Evolutionary conservation across 2,329 filamentous ascomycete species (phyloP).

Genomic region (Fusarium chuoi): DNA sequence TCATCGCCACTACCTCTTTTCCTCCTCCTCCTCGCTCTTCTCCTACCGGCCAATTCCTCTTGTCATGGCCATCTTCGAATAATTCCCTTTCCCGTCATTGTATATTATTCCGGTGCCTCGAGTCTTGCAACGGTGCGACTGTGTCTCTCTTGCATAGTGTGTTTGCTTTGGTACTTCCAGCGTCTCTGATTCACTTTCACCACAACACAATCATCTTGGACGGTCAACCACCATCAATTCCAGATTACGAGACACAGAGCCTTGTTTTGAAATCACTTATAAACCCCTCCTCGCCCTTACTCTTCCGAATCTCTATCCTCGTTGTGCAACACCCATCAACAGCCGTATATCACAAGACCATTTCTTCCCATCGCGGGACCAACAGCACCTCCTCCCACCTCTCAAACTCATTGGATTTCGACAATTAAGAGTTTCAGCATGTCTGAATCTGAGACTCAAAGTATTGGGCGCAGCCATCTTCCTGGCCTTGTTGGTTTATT

Average conservation of each 20-base stretch:
- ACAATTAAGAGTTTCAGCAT: slow-evolving; percentile 31
- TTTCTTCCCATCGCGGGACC: slow-evolving; percentile 17
- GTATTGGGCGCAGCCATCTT: slow-evolving; percentile 18
- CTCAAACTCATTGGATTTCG: slow-evolving; percentile 26
- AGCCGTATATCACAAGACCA: slow-evolving; percentile 24
- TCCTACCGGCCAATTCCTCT: slow-evolving; percentile 38
- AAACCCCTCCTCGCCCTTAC: slow-evolving; percentile 25
- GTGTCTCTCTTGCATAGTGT: slow-evolving; percentile 43
- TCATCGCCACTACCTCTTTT: slow-evolving; percentile 44
- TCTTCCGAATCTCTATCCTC: slow-evolving; percentile 14
- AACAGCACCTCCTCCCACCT: slow-evolving; percentile 36
- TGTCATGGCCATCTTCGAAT: slow-evolving; percentile 44
- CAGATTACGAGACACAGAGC: slow-evolving; percentile 29
- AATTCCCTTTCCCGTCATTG: slow-evolving; percentile 41
- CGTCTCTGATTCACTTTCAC: slow-evolving; percentile 42
- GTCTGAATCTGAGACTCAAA: slow-evolving; percentile 33
- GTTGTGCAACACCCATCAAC: slow-evolving; percentile 15
- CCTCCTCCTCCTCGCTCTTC: slow-evolving; percentile 40
- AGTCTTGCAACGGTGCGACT: slow-evolving; percentile 36
- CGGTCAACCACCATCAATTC: slow-evolving; percentile 39
- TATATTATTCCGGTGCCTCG: slow-evolving; percentile 42
- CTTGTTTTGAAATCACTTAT: slow-evolving; percentile 19
- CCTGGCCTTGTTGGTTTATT: slow-evolving; percentile 30
- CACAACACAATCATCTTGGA: slow-evolving; percentile 27
- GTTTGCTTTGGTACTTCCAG: slow-evolving; percentile 42